phyloP scores from a whole-genome alignment of 1,284 basidiomycete species.

The Sporisorium exsertum region DNA sequence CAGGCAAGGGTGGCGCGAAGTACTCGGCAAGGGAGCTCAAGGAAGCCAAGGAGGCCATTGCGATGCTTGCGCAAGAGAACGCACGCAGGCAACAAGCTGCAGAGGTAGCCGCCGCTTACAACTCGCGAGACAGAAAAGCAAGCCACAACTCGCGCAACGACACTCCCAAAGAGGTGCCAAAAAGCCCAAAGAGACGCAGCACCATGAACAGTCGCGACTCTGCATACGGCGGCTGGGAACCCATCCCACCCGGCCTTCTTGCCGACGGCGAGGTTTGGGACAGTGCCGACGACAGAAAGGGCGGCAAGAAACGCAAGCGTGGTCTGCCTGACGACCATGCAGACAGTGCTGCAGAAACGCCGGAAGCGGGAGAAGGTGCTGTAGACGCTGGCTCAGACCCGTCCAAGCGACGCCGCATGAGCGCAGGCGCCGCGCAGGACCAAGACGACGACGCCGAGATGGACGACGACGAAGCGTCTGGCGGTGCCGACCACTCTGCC shows the following conservation, averaged over 20 bases:
- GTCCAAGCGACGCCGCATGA: constrained; percentile 57
- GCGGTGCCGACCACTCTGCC: constrained; percentile 8
- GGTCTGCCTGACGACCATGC: constrained; percentile 38
- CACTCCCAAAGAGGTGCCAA: constrained; percentile 33
- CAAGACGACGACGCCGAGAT: constrained; percentile 37
- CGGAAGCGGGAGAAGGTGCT: constrained; percentile 30
- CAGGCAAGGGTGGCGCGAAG: constrained; percentile 41
- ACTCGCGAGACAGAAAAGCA: constrained; percentile 38
- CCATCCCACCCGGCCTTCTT: constrained; percentile 71
- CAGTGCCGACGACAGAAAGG: constrained; percentile 65
- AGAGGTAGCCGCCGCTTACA: constrained; percentile 29
- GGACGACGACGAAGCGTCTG: constrained; percentile 32
- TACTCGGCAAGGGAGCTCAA: constrained; percentile 61
- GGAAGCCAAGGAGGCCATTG: constrained; percentile 66
- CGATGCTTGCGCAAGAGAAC: constrained; percentile 60
- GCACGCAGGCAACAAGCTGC: constrained; percentile 56
- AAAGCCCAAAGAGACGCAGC: constrained; percentile 76
- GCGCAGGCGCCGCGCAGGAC: constrained; percentile 24
- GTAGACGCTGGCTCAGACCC: constrained; percentile 30
- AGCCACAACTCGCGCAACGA: constrained; percentile 25
- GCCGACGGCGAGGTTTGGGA: constrained; percentile 64
- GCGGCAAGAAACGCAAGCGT: constrained; percentile 59
- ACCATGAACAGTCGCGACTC: constrained; percentile 98
- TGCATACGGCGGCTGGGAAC: constrained; percentile 88
- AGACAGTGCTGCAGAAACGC: constrained; percentile 27